These are phyloP conservation scores for Scleroderma citrinum DNA, from an alignment of 768 basidiomycete genomes.

Conservation along the genomic window DNA sequence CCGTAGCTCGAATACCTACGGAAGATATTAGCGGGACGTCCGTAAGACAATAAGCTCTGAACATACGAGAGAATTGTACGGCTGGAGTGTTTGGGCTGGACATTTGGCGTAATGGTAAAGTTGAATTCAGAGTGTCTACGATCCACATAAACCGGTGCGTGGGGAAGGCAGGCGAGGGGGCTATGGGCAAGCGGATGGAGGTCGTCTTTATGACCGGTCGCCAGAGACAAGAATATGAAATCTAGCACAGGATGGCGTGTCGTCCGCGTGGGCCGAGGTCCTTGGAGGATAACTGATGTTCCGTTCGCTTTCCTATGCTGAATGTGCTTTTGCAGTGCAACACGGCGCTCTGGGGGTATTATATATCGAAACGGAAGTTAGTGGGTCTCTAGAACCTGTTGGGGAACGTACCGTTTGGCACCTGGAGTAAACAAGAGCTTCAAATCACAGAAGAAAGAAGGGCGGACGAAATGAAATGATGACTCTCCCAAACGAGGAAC, in stretches of 20 bases:
- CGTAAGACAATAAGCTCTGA: not conserved
- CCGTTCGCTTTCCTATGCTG: conserved; percentile 10
- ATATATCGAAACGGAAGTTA: conserved; percentile 24
- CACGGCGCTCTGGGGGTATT: conserved; percentile 12
- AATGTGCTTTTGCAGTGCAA: conserved; percentile 14
- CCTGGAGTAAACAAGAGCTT: conserved; percentile 21
- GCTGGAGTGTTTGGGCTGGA: conserved; percentile 10
- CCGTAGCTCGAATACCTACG: conserved; percentile 18
- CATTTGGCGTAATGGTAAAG: conserved; percentile 11
- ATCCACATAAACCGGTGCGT: conserved; percentile 21
- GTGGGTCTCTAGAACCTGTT: conserved; percentile 26
- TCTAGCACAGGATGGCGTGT: conserved; percentile 28
- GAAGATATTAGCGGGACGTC: not conserved
- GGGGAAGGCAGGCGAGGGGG: conserved; percentile 21
- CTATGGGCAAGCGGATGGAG: conserved; percentile 25
- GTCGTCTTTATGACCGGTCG: conserved; percentile 18
- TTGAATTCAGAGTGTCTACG: conserved; percentile 6
- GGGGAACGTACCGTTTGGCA: conserved; percentile 20
- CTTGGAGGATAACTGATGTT: conserved; percentile 9
- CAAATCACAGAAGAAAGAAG: conserved; percentile 27
- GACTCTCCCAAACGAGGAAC: conserved; percentile 22
- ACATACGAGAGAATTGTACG: conserved; percentile 23
- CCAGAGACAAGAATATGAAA: conserved; percentile 24
- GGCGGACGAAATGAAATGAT: conserved; percentile 26
- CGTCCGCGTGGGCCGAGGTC: conserved; percentile 21